Percentiles rank a stretch among this genome's conserved stretches.
These are phyloP conservation scores for Kuraishia molischiana DNA, from an alignment of 805 yeast species.

Conservation along the genomic window DNA sequence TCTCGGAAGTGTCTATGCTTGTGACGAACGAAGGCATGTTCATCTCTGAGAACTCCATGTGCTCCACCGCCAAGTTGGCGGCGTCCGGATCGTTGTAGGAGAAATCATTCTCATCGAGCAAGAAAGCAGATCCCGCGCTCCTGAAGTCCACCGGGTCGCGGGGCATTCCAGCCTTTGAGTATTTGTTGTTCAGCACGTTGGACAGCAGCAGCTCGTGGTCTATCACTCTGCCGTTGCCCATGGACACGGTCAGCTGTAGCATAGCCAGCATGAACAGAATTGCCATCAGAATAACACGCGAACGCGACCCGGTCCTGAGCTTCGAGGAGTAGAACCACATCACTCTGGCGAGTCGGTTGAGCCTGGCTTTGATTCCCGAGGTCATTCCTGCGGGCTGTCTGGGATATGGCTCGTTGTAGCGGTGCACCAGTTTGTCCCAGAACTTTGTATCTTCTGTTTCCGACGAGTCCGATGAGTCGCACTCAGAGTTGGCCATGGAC, in stretches of 20 bases:
- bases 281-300: neutral
- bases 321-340: neutral
- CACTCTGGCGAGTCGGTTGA: too few relatives aligned
- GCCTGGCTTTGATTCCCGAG: too few relatives aligned
- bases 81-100: neutral
- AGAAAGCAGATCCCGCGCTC: neutral
- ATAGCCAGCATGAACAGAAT: neutral
- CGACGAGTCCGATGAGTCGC: too few relatives aligned
- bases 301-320: neutral
- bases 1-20: neutral
- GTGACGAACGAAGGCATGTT: conserved; percentile 2
- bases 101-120: neutral
- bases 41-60: neutral
- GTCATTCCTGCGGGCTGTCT: too few relatives aligned
- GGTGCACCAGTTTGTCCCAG: too few relatives aligned
- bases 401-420: too few relatives aligned
- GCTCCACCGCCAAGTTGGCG: neutral
- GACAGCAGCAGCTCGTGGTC: neutral
- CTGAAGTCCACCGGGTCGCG: neutral
- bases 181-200: neutral
- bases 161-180: neutral
- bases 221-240: neutral
- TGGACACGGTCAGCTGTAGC: neutral
- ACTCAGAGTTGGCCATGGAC: too few relatives aligned
- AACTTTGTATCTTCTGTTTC: too few relatives aligned